Percentiles rank a stretch among this genome's conserved stretches.
phyloP scores from a whole-genome alignment of 345 rosid genomes.

The Luvunga scandens region DNA sequence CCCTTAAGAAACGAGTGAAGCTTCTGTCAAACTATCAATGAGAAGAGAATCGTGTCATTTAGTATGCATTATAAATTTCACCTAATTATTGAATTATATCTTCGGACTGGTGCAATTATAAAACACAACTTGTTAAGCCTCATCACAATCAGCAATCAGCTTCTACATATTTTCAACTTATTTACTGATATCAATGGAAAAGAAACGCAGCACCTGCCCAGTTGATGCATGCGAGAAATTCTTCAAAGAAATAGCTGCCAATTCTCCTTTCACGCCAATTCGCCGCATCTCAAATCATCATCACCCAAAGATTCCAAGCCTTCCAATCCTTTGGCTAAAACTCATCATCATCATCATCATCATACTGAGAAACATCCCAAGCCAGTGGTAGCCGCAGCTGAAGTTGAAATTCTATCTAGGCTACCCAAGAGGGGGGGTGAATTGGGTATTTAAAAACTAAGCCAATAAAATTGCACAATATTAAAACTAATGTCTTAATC shows the following conservation, averaged over 20 bases:
- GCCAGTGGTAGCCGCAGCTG: conserved; percentile 4
- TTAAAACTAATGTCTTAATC: no score
- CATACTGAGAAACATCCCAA: neutral
- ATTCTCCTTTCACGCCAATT: conserved; percentile 18
- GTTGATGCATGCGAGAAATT: conserved; percentile 26
- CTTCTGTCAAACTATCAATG: neutral
- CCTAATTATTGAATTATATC: neutral
- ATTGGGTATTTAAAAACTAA: no score
- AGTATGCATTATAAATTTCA: neutral
- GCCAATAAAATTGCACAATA: no score
- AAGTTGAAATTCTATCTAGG: no score
- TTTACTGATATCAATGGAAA: conserved; percentile 22
- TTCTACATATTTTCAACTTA: neutral
- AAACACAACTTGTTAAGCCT: neutral
- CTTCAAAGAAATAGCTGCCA: conserved; percentile 23
- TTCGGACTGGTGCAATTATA: conserved; percentile 4
- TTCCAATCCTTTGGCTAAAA: neutral
- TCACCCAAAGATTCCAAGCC: conserved; percentile 4
- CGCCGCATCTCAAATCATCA: conserved; percentile 21
- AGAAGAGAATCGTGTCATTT: neutral
- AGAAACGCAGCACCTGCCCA: conserved; percentile 22
- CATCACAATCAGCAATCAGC: neutral
- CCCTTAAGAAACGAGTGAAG: neutral
- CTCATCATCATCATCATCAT: neutral
- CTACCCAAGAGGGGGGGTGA: no score